Conservation (phyloP, 2,329 filamentous ascomycete species). For the Colletotrichum salicis region DNA sequence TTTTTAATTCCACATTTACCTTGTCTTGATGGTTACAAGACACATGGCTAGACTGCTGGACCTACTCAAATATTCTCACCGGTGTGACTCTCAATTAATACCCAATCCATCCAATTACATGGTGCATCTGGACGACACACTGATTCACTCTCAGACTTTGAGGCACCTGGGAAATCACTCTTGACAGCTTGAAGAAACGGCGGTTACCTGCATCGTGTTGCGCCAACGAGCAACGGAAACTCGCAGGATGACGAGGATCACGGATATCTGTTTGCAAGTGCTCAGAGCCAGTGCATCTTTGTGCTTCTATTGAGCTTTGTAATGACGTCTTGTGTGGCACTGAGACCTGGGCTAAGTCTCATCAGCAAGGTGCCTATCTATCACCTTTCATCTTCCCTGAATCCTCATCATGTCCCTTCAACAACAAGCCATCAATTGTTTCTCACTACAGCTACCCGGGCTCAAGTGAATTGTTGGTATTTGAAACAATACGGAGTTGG, state of each 20-base stretch:
- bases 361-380: conserved; percentile 42
- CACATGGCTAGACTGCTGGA: no score
- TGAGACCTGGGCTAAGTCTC: conserved; percentile 59
- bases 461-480: neutral
- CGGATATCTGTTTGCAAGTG: neutral
- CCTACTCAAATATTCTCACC: no score
- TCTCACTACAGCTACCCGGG: neutral
- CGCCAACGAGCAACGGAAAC: neutral
- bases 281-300: neutral
- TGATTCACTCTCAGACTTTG: conserved; percentile 76
- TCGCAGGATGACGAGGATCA: neutral
- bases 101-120: neutral
- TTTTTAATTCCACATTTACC: fast-evolving
- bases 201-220: neutral
- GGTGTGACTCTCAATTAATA: fast-evolving
- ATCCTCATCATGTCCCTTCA: neutral
- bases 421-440: neutral
- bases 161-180: conserved; percentile 73
- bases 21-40: neutral
- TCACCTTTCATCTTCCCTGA: neutral
- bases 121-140: conserved; percentile 68
- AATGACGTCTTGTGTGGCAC: conserved; percentile 38
- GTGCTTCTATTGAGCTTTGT: neutral
- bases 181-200: neutral
- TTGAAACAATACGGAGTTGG: neutral